These are phyloP conservation scores for Plasmopara halstedii DNA, from an alignment of 352 stramenopile genomes.

Conservation along the genomic window DNA sequence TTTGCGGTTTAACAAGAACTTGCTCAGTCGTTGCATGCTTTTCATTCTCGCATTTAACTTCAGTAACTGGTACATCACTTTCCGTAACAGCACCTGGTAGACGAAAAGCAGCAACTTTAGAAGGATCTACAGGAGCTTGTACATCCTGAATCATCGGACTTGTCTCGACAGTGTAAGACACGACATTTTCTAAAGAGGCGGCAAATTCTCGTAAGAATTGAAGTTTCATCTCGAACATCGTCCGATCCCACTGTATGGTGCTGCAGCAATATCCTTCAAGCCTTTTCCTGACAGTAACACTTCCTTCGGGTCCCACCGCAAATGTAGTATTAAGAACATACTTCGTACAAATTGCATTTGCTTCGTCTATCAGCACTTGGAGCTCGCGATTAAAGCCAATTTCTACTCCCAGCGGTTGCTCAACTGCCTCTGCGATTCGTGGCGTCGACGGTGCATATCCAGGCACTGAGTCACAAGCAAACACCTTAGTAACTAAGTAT, in stretches of 20 bases:
- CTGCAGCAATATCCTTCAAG: conserved; percentile 33
- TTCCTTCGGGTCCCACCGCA: conserved; percentile 8
- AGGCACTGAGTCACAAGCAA: conserved; percentile 10
- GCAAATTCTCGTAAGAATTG: conserved; percentile 39
- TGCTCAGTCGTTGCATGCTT: conserved; percentile 4
- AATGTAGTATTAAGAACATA: conserved; percentile 49
- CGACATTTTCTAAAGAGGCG: conserved; percentile 29
- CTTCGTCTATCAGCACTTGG: conserved; percentile 37
- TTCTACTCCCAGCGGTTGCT: conserved; percentile 18
- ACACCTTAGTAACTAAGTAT: neutral
- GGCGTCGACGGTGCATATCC: conserved; percentile 7
- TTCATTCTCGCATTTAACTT: conserved; percentile 2
- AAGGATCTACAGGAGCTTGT: conserved; percentile 2
- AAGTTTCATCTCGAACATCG: conserved; percentile 39
- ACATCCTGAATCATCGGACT: conserved; percentile 16
- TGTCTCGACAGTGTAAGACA: conserved; percentile 13
- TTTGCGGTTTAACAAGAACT: conserved; percentile 1
- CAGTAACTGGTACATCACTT: neutral
- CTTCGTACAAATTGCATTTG: conserved; percentile 49
- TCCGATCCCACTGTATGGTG: conserved; percentile 34
- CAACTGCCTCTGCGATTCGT: conserved; percentile 21
- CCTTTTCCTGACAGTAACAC: conserved; percentile 43
- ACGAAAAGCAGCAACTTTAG: conserved; percentile 12
- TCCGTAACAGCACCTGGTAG: conserved; percentile 9
- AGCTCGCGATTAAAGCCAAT: conserved; percentile 13